Evolutionary conservation across 306 rosid genomes (phyloP).

Genomic region (Argentina anserina): DNA sequence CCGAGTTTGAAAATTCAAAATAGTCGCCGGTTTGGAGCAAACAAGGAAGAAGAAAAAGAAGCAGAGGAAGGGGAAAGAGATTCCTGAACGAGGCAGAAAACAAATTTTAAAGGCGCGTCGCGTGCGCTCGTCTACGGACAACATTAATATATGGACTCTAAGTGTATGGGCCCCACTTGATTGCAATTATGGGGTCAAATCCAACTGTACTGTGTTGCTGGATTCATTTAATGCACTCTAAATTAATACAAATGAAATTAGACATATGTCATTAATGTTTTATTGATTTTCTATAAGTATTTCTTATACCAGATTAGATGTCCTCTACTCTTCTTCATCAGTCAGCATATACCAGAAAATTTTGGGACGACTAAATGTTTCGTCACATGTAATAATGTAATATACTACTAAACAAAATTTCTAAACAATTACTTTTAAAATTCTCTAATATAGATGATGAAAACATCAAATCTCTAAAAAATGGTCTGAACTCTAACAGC

Average conservation of each 20-base stretch:
- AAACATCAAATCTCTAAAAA: no score
- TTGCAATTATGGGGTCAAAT: not conserved
- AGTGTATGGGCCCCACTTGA: not conserved
- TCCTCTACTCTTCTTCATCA: not conserved
- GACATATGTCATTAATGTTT: not conserved
- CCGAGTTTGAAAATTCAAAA: slow-evolving; percentile 48
- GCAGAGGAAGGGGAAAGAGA: slow-evolving; percentile 31
- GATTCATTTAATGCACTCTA: not conserved
- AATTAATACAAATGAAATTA: not conserved
- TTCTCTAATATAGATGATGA: no score
- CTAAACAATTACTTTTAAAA: no score
- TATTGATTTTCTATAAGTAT: not conserved
- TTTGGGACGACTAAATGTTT: no score
- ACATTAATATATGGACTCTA: not conserved
- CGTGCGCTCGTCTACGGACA: not conserved
- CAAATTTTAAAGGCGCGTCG: not conserved
- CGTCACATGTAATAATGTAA: no score
- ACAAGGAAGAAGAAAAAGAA: not conserved
- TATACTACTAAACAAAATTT: no score
- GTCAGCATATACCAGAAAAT: not conserved
- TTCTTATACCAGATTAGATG: not conserved
- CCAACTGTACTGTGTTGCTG: slow-evolving; percentile 1
- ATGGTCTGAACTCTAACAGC: no score
- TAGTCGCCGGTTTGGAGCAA: slow-evolving; percentile 7
- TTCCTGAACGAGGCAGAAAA: slow-evolving; percentile 37